Evolutionary conservation across 106 monocot species (phyloP), one percentile per base, ranked within the genome.

Genomic region (Apostasia ramifera): DNA sequence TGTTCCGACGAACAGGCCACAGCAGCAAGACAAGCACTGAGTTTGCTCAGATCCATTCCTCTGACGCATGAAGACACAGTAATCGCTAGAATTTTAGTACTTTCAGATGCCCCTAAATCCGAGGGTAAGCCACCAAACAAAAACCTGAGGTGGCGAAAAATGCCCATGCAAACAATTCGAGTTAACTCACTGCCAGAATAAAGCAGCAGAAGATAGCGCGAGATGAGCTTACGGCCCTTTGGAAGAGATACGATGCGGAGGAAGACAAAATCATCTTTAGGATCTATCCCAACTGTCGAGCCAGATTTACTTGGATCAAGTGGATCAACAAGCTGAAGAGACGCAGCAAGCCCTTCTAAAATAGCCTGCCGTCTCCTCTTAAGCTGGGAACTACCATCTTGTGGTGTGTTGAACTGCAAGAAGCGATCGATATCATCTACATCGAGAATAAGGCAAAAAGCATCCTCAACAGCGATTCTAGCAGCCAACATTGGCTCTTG

Each of bases 401-500:
- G 81, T 39, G 41, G 57, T 62, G 69, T 73, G 53, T 55, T 70
- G 26, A 63, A 82, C 61, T 77, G 77, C 41, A 82, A 64, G 8
- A 82, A 3, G 2, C 81, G 69, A 63, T 82, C 81, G 44, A 82
- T 77, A 48, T 82, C 81, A 66, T 82, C 81, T 11, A 82, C 68
- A 45, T 77, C 77, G 70, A 82, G 77, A 45, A 82, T 69, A 67
- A 77, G 72, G 69, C 63, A 69, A 8, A 82, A 69, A 9, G 73
- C 73, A 59, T 82, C 81, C 53, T 82, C 81, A 60, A 82, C 57
- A 4, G 77, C 52, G 55, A 82, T 77, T 77, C 81, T 82, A 56
- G 81, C 81, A 45, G 69, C 81, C 68, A 82, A 55, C 77, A 82
- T 77, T 7, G 81, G 81, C 70, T 82, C 81, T 73, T 82, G 73